Evolutionary conservation across 2,329 filamentous ascomycete genomes (phyloP), one percentile per base, ranked within the genome.

Genomic region (Colletotrichum sp.): DNA sequence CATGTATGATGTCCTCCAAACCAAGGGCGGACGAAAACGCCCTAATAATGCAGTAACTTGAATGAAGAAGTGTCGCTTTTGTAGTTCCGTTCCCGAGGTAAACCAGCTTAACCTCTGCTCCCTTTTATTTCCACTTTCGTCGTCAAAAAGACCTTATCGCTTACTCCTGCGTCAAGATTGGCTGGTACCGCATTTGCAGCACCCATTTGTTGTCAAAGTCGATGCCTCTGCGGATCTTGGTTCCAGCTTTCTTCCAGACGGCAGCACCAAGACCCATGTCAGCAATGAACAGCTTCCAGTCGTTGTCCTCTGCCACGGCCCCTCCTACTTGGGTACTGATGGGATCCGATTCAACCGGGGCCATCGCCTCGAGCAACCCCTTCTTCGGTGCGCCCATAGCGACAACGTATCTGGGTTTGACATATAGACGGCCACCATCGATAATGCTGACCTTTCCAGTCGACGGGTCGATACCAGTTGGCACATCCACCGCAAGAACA

Each of bases 151-250:
- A 21, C 43, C 43, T 52, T 21, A 5, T 52, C n/a, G n/a, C 12
- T 52, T 52, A 69, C 21, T 76, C 73, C 24, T 76, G 56, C 12
- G 70, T 36, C 24, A 61, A 24, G 8, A 58, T 58, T 16, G 73
- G 70, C 24, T 86, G 85, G 76, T 90, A 91, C 75, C 83, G 86
- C 84, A 97, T 91, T 79, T 93, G 92, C 16, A 97, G 89, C 77
- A 97, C 93, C 96, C 96, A 98, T 78, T 93, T 91, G 75, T 93
- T 92, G 28, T 95, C 95, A 87, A 98, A 98, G 80, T 96, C 95
- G 71, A 98, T 93, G 0, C 96, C 96, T 78, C 95, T 93, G 24
- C 96, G 92, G 66, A 95, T 91, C 82, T 94, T 93, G 6, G 94
- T 95, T 3, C 95, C 94, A 1, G 94, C 94, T 83, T 95, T 95